phyloP scores from a whole-genome alignment of 2,329 filamentous ascomycete species.

The Botrytis hyacinthi region DNA sequence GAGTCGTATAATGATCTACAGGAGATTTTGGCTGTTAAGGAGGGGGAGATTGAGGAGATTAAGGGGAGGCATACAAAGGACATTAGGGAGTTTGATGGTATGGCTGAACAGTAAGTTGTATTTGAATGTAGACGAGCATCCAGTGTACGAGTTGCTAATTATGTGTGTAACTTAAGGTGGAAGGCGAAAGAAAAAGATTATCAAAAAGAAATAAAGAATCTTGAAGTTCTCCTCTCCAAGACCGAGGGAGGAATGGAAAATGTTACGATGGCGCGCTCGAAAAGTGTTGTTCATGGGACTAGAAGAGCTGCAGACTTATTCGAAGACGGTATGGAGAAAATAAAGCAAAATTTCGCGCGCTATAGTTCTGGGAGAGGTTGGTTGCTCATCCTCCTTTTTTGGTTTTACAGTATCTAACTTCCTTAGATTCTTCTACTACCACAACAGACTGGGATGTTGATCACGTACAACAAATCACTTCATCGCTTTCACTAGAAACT shows the following conservation, averaged over 20 bases:
- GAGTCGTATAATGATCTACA: slow-evolving; percentile 36
- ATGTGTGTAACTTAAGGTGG: slow-evolving; percentile 23
- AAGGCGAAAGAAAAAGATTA: slow-evolving; percentile 35
- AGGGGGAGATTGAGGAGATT: slow-evolving; percentile 31
- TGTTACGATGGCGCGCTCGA: slow-evolving; percentile 34
- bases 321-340: slow-evolving; percentile 27
- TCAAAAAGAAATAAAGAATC: slow-evolving; percentile 35
- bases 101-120: slow-evolving; percentile 26
- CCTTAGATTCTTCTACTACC: neutral
- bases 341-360: slow-evolving; percentile 29
- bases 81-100: slow-evolving; percentile 33
- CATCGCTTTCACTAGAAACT: neutral
- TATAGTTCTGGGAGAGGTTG: slow-evolving; percentile 19
- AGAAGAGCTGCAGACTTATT: slow-evolving; percentile 30
- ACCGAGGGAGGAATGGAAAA: slow-evolving; percentile 37
- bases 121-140: neutral
- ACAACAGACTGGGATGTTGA: neutral
- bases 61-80: slow-evolving; percentile 32
- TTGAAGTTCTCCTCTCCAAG: slow-evolving; percentile 37
- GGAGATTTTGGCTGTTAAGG: slow-evolving; percentile 27
- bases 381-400: neutral
- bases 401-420: neutral
- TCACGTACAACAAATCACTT: neutral
- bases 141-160: neutral
- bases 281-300: slow-evolving; percentile 34